These are phyloP conservation scores for Termitomyces sp. DNA, from an alignment of 1,284 basidiomycete genomes.

Conservation along the genomic window DNA sequence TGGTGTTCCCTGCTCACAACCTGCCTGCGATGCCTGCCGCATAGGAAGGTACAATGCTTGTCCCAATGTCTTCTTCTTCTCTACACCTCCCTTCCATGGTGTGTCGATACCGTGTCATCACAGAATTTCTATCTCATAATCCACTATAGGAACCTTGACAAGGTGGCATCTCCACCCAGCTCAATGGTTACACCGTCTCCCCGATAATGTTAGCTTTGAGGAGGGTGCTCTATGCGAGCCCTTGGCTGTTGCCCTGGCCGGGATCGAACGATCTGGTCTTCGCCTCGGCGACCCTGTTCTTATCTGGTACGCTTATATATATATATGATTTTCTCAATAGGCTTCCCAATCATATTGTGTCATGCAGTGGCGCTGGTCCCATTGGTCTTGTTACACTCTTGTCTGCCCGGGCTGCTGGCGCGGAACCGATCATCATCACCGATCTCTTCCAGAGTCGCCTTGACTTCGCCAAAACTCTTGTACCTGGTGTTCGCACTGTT, in stretches of 20 bases:
- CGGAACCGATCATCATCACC: conserved; percentile 71
- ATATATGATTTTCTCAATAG: no score
- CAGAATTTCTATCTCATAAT: background rate
- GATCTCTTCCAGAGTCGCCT: conserved; percentile 79
- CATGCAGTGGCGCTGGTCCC: conserved; percentile 68
- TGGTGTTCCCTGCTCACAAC: conserved; percentile 56
- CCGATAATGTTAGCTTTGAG: conserved; percentile 54
- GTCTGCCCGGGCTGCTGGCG: conserved; percentile 77
- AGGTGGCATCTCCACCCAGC: conserved; percentile 61
- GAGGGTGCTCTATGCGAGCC: conserved; percentile 64
- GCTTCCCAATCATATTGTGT: background rate
- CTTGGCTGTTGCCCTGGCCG: conserved; percentile 57
- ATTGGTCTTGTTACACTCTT: conserved; percentile 80
- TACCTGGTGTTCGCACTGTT: conserved; percentile 62
- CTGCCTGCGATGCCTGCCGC: conserved; percentile 53
- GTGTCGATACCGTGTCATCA: conserved; percentile 4
- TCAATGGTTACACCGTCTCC: conserved; percentile 59
- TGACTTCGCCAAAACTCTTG: conserved; percentile 75
- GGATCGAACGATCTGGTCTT: conserved; percentile 55
- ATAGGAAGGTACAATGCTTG: conserved; percentile 59
- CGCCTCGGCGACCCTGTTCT: conserved; percentile 56
- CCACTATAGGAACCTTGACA: conserved; percentile 45
- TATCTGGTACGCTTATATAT: conserved; percentile 40
- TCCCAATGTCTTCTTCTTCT: conserved; percentile 61
- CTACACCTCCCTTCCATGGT: conserved; percentile 62